A percentile compares a stretch with the other conserved stretches of the same genome.
phyloP scores from a whole-genome alignment of 2,329 filamentous ascomycete genomes.

The Trichoderma breve region DNA sequence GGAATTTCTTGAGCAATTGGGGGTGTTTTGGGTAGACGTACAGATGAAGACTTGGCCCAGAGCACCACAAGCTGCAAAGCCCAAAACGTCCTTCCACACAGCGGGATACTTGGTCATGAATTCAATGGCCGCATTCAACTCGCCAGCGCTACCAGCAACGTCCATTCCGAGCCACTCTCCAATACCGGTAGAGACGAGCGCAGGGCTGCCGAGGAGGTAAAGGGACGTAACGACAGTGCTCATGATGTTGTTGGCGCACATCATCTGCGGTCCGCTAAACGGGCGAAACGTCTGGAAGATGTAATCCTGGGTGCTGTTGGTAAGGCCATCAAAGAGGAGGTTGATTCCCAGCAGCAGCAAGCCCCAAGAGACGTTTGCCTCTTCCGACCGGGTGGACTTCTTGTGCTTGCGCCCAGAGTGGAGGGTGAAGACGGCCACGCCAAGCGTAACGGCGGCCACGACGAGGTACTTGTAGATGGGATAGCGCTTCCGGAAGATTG shows the following conservation, averaged over 20 bases:
- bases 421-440: constrained; percentile 92
- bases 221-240: constrained; percentile 71
- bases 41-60: constrained; percentile 96
- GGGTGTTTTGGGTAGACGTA: constrained; percentile 38
- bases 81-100: constrained; percentile 83
- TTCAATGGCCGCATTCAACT: constrained; percentile 72
- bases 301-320: constrained; percentile 94
- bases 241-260: constrained; percentile 95
- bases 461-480: constrained; percentile 96
- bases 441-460: constrained; percentile 83
- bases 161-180: constrained; percentile 67
- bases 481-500: constrained; percentile 83
- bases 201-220: constrained; percentile 78
- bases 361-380: constrained; percentile 70
- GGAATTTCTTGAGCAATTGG: neutral
- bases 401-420: constrained; percentile 65
- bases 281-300: constrained; percentile 78
- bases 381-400: constrained; percentile 42
- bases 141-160: constrained; percentile 64
- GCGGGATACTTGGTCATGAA: constrained; percentile 79
- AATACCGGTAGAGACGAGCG: constrained; percentile 66
- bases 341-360: constrained; percentile 83
- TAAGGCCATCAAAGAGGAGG: constrained; percentile 90
- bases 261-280: constrained; percentile 95
- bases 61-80: constrained; percentile 86